Conservation (phyloP, 2,329 filamentous ascomycete genomes). For the Colletotrichum endophyticum region DNA sequence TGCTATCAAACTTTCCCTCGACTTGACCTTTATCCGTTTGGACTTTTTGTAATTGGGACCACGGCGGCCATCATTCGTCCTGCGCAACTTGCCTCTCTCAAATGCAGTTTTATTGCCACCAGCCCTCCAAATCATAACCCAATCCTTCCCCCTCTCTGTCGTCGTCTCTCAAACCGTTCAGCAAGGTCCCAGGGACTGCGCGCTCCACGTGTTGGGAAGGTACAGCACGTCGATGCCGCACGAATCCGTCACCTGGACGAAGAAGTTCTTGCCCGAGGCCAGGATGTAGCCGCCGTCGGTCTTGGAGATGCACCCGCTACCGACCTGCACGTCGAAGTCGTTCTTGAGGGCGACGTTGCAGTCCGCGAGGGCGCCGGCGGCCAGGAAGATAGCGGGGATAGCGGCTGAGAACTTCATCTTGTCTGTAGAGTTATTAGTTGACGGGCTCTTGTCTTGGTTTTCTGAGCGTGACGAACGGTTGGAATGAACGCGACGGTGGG, state of each 20-base stretch:
- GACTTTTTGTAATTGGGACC: too few species aligned
- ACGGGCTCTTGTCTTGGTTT: neutral
- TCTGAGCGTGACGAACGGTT: accelerated
- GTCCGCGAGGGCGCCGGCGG: neutral
- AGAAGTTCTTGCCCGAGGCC: neutral
- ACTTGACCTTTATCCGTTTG: neutral
- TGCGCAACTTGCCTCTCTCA: neutral
- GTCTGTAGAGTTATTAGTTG: neutral
- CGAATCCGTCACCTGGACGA: neutral
- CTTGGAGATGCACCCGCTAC: neutral
- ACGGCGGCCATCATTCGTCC: neutral
- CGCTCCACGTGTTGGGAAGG: neutral
- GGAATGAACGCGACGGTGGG: accelerated
- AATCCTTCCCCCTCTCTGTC: too few species aligned
- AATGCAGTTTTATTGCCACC: accelerated
- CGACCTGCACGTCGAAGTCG: neutral
- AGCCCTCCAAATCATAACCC: too few species aligned
- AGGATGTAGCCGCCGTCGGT: neutral
- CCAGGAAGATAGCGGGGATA: neutral
- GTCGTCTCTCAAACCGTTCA: neutral
- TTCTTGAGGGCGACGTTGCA: neutral
- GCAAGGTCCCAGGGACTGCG: neutral
- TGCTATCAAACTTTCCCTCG: neutral
- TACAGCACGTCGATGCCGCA: neutral
- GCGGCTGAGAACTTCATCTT: neutral